A percentile compares a stretch with the other conserved stretches of the same genome.
These are phyloP conservation scores for Lachancea sp. DNA, from an alignment of 805 yeast species.

Conservation along the genomic window DNA sequence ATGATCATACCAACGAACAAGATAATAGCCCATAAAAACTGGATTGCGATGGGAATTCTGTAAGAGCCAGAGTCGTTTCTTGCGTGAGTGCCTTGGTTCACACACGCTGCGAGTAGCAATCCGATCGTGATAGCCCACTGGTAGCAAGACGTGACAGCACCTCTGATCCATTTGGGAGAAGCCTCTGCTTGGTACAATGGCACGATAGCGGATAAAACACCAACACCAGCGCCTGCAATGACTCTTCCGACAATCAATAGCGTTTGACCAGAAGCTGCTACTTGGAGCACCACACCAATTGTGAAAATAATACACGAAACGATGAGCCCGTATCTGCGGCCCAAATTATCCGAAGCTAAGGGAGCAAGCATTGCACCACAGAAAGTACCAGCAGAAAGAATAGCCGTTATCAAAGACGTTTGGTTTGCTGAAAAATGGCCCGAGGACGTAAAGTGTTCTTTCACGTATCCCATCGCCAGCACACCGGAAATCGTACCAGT, in stretches of 20 bases:
- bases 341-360: conserved; percentile 47
- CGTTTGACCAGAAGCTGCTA: conserved; percentile 40
- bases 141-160: conserved; percentile 68
- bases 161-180: conserved; percentile 72
- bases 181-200: conserved; percentile 78
- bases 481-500: conserved; percentile 65
- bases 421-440: conserved; percentile 40
- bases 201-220: conserved; percentile 63
- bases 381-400: conserved; percentile 65
- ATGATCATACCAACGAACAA: conserved; percentile 37
- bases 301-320: conserved; percentile 41
- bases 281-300: conserved; percentile 48
- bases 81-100: conserved; percentile 60
- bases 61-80: conserved; percentile 31
- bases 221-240: conserved; percentile 68
- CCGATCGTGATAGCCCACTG: conserved; percentile 75
- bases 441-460: conserved; percentile 36
- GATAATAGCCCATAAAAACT: conserved; percentile 43
- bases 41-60: conserved; percentile 62
- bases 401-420: conserved; percentile 61
- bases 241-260: conserved; percentile 62
- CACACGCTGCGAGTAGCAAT: conserved; percentile 52
- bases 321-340: conserved; percentile 48
- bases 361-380: conserved; percentile 60
- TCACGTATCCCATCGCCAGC: conserved; percentile 55